Evolutionary conservation across 345 rosid species (phyloP).

Genomic region (Turritis glabra): DNA sequence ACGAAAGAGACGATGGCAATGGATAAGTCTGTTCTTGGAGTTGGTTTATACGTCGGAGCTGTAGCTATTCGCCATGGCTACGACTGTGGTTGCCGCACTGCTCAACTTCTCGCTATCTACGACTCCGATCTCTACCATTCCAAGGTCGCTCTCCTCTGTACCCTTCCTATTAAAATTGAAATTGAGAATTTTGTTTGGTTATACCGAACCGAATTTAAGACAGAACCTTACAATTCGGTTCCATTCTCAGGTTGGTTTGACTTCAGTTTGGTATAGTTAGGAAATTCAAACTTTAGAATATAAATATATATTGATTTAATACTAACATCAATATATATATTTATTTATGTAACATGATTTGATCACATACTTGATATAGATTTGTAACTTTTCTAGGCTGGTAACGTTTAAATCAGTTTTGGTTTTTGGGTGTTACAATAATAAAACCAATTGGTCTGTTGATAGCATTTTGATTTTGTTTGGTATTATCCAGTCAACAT

Average conservation of each 20-base stretch:
- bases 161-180: not conserved
- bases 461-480: not conserved
- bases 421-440: not conserved
- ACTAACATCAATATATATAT: too few species aligned
- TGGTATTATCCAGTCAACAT: not conserved
- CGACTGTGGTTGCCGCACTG: slow-evolving; percentile 69
- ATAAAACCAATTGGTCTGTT: not conserved
- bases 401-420: not conserved
- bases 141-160: slow-evolving; percentile 52
- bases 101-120: slow-evolving; percentile 90
- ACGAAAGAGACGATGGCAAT: slow-evolving; percentile 67
- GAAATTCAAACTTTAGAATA: not conserved
- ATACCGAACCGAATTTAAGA: slow-evolving; percentile 6
- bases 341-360: too few species aligned
- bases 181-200: slow-evolving; percentile 14
- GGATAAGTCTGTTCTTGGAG: slow-evolving; percentile 84
- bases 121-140: slow-evolving; percentile 87
- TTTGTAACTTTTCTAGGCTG: too few species aligned
- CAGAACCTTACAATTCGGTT: not conserved
- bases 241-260: not conserved
- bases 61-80: slow-evolving; percentile 81
- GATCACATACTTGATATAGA: too few species aligned
- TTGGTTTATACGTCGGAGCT: slow-evolving; percentile 88
- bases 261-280: too few species aligned
- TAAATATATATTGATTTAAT: not conserved